phyloP scores from a whole-genome alignment of 345 rosid genomes.

The Eucalyptus polybractea region DNA sequence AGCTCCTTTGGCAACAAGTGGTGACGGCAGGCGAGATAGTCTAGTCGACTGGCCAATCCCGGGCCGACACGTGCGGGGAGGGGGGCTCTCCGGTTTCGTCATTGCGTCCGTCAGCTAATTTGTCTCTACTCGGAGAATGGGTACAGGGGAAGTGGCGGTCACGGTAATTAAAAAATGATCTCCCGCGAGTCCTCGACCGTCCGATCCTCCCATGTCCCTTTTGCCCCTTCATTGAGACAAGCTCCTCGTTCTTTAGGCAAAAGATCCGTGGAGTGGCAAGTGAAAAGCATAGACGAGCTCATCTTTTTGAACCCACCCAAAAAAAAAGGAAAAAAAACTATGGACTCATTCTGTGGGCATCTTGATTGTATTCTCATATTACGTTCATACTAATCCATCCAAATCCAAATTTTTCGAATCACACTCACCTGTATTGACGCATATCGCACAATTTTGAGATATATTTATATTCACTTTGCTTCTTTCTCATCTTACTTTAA shows the following conservation, averaged over 20 bases:
- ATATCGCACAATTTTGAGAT: background rate
- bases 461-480: background rate
- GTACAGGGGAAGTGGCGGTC: background rate
- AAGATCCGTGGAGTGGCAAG: background rate
- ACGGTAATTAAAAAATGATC: background rate
- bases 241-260: background rate
- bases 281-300: background rate
- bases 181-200: background rate
- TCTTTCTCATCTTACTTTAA: background rate
- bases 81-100: background rate
- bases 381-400: background rate
- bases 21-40: background rate
- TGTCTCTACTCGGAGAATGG: background rate
- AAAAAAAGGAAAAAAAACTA: background rate
- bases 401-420: background rate
- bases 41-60: background rate
- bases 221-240: background rate
- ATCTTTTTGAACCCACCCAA: background rate
- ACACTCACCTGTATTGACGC: fast-evolving
- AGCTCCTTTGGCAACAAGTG: background rate
- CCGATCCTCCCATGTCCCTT: background rate
- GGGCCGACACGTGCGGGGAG: background rate
- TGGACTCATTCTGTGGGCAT: background rate
- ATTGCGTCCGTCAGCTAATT: background rate
- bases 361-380: background rate